phyloP scores from a whole-genome alignment of 2,329 filamentous ascomycete genomes.

The Aspergillus ochraceoroseus region DNA sequence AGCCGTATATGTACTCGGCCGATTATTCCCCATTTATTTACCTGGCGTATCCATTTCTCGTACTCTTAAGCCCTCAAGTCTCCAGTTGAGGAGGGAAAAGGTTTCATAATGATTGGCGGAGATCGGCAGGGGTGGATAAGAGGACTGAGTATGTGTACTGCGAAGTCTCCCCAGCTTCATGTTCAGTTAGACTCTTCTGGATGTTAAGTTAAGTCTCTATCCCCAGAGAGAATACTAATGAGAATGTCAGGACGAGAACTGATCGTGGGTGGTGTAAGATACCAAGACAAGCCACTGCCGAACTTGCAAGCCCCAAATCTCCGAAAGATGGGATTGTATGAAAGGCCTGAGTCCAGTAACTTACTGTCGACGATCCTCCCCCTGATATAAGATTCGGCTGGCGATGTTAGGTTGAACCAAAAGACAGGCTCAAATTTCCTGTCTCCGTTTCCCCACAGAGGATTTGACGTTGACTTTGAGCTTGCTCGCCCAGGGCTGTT shows the following conservation, averaged over 20 bases:
- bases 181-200: no score
- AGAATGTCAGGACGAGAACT: no score
- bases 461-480: no score
- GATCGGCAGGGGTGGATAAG: constrained; percentile 5
- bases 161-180: background rate
- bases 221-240: no score
- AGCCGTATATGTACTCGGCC: no score
- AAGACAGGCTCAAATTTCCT: no score
- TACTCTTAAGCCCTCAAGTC: constrained; percentile 1
- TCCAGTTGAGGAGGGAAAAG: no score
- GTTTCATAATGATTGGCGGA: background rate
- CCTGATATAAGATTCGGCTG: no score
- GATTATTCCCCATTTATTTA: background rate
- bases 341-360: background rate
- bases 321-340: background rate
- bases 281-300: background rate
- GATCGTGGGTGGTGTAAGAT: background rate
- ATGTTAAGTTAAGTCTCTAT: no score
- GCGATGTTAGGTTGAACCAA: no score
- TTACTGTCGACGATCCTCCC: background rate
- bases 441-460: no score
- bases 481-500: no score
- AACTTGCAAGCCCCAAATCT: background rate
- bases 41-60: constrained; percentile 4
- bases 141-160: background rate